phyloP scores from a whole-genome alignment of 2,329 filamentous ascomycete genomes.

The Fusarium continuum region DNA sequence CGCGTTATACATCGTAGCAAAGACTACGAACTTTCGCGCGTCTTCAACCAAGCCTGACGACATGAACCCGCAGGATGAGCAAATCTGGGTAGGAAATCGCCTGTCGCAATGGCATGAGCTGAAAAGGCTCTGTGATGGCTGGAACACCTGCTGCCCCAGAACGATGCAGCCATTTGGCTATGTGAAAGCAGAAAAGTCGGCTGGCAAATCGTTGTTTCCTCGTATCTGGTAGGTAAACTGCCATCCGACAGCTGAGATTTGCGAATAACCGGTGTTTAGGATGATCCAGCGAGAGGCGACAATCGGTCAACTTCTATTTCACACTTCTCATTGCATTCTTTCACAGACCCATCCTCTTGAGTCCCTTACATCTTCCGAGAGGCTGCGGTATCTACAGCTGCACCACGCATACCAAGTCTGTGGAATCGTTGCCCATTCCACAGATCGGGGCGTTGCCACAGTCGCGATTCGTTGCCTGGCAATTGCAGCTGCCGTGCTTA shows the following conservation, averaged over 20 bases:
- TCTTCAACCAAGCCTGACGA: slow-evolving; percentile 70
- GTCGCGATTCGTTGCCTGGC: slow-evolving; percentile 82
- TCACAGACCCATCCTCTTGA: slow-evolving; percentile 80
- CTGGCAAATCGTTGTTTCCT: slow-evolving; percentile 79
- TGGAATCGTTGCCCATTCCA: slow-evolving; percentile 86
- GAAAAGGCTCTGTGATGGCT: slow-evolving; percentile 83
- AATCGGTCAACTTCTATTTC: slow-evolving; percentile 86
- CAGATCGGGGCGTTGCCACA: slow-evolving; percentile 80
- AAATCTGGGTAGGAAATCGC: slow-evolving; percentile 69
- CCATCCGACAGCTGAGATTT: not conserved
- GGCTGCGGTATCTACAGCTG: slow-evolving; percentile 75
- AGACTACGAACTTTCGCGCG: slow-evolving; percentile 85
- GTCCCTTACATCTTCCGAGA: slow-evolving; percentile 64
- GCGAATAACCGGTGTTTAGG: slow-evolving; percentile 55
- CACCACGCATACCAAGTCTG: slow-evolving; percentile 86
- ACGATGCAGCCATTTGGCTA: slow-evolving; percentile 90
- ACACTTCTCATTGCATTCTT: slow-evolving; percentile 83
- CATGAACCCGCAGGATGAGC: slow-evolving; percentile 68
- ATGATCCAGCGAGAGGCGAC: slow-evolving; percentile 84
- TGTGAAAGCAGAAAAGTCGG: slow-evolving; percentile 72
- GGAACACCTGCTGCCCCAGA: slow-evolving; percentile 80
- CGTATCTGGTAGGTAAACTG: slow-evolving; percentile 76
- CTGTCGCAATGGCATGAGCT: slow-evolving; percentile 81
- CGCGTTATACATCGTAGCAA: slow-evolving; percentile 88
- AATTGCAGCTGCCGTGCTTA: slow-evolving; percentile 78